phyloP scores from a whole-genome alignment of 2,329 filamentous ascomycete genomes.

The Rhinocladiella mackenziei region DNA sequence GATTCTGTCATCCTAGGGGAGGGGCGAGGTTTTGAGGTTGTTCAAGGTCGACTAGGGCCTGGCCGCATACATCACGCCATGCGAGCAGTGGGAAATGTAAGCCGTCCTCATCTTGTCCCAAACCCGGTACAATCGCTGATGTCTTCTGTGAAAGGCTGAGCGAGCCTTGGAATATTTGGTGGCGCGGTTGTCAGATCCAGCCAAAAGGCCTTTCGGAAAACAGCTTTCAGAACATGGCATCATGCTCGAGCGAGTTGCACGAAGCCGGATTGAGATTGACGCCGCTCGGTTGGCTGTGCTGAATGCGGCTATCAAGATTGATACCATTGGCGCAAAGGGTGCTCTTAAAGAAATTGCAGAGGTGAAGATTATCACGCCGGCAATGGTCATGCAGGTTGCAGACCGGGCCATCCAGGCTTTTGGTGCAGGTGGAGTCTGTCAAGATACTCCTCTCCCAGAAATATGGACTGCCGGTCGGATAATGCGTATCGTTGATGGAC shows the following conservation, averaged over 20 bases:
- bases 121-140: too few species aligned
- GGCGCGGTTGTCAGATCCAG: constrained; percentile 85
- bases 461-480: constrained; percentile 73
- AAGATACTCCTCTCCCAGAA: constrained; percentile 86
- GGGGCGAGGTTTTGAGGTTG: constrained; percentile 95
- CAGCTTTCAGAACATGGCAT: constrained; percentile 83
- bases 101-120: too few species aligned
- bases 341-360: constrained; percentile 91
- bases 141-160: too few species aligned
- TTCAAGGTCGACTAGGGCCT: constrained; percentile 91
- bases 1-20: constrained; percentile 83
- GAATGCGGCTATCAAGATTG: constrained; percentile 93
- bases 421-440: constrained; percentile 83
- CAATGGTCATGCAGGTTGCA: constrained; percentile 77
- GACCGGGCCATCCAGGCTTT: constrained; percentile 93
- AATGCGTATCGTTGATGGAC: constrained; percentile 82
- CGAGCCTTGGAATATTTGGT: constrained; percentile 92
- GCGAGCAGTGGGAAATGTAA: constrained; percentile 77
- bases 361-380: constrained; percentile 87
- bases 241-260: constrained; percentile 91
- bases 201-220: constrained; percentile 88
- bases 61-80: constrained; percentile 98
- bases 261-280: constrained; percentile 89
- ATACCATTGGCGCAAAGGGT: constrained; percentile 79
- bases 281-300: constrained; percentile 83